Conservation (phyloP, 2,329 filamentous ascomycete genomes). For the Aspergillus eucalypticola region DNA sequence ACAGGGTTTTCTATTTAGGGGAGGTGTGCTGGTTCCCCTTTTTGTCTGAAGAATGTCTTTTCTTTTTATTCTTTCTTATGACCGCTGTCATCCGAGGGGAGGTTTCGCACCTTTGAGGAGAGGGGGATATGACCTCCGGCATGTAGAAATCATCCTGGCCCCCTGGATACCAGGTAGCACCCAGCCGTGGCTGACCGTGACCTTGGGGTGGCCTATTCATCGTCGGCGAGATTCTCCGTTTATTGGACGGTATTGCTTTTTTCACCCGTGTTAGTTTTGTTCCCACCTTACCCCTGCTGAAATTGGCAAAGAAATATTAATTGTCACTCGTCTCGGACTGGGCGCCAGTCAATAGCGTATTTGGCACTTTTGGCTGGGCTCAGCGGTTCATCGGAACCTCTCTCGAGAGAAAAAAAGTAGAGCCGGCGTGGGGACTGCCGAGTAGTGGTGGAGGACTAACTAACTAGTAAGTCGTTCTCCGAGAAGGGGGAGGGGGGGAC, state of each 20-base stretch:
- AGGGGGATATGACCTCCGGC: conserved; percentile 68
- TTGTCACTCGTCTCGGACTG: conserved; percentile 4
- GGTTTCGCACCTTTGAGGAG: conserved; percentile 64
- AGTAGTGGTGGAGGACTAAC: neutral
- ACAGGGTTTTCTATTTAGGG: conserved; percentile 2
- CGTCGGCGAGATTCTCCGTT: conserved; percentile 19
- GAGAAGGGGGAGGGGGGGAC: neutral
- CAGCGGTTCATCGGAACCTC: conserved; percentile 11
- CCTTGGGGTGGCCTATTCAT: conserved; percentile 43
- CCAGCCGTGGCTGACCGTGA: conserved; percentile 46
- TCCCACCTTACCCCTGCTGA: conserved; percentile 17
- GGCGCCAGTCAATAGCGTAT: conserved; percentile 8
- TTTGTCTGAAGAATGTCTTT: too few species aligned
- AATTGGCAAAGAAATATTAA: neutral
- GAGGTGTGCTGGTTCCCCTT: conserved; percentile 8
- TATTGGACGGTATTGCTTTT: conserved; percentile 12
- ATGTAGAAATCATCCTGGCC: conserved; percentile 69
- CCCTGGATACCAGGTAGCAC: conserved; percentile 69
- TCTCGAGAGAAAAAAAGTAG: conserved; percentile 5
- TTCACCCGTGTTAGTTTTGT: conserved; percentile 13
- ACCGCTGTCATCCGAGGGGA: conserved; percentile 5
- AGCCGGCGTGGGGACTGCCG: conserved; percentile 5
- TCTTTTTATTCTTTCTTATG: neutral
- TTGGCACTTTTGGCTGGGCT: conserved; percentile 10
- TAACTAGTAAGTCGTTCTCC: neutral